Percentiles rank a stretch among this genome's conserved stretches.
These are phyloP conservation scores for Tylopilus cervinicoccineus DNA, from an alignment of 768 basidiomycete species.

Conservation along the genomic window DNA sequence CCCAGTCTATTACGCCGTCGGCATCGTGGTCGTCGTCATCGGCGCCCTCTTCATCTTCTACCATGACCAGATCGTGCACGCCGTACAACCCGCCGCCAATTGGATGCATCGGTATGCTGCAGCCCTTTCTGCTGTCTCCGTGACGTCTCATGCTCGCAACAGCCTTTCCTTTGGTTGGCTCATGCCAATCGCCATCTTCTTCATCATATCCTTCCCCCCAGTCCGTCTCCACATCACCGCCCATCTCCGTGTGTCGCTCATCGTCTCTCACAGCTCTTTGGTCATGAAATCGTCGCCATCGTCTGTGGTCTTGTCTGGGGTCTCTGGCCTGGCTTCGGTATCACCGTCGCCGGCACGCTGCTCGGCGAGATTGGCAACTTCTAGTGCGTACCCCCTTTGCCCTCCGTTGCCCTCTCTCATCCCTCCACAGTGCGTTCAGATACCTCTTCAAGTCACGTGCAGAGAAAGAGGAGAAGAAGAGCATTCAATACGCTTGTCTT, in stretches of 20 bases:
- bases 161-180: conserved; percentile 62
- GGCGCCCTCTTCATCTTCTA: conserved; percentile 55
- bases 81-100: conserved; percentile 43
- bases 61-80: conserved; percentile 54
- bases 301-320: conserved; percentile 92
- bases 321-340: conserved; percentile 80
- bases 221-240: conserved; percentile 33
- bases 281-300: conserved; percentile 88
- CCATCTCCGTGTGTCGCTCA: conserved; percentile 2
- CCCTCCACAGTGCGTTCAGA: conserved; percentile 64
- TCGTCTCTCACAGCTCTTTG: conserved; percentile 57
- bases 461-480: conserved; percentile 63
- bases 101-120: conserved; percentile 40
- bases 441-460: conserved; percentile 73
- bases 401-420: conserved; percentile 10
- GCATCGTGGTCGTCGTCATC: conserved; percentile 44
- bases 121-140: not conserved
- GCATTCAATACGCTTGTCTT: conserved; percentile 56
- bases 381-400: conserved; percentile 51
- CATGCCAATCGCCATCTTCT: conserved; percentile 77
- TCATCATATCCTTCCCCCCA: conserved; percentile 85
- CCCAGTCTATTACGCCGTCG: conserved; percentile 46
- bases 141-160: not conserved
- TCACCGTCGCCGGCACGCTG: conserved; percentile 80
- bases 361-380: conserved; percentile 87